Evolutionary conservation across 139 green algal genomes (phyloP).

Genomic region (Closterium sp.): DNA sequence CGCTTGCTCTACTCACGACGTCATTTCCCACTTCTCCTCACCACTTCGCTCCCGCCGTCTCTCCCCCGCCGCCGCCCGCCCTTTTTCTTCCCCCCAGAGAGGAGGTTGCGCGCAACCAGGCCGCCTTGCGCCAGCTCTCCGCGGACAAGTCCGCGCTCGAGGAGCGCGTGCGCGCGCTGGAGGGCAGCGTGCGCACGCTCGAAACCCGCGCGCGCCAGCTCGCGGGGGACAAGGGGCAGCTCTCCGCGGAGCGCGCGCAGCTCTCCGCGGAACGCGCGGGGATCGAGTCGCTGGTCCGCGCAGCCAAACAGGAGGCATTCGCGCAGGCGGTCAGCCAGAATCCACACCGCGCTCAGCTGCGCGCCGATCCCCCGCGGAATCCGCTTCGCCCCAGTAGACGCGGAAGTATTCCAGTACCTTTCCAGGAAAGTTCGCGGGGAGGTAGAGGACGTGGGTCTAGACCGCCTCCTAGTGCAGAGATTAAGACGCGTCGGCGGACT

Average conservation of each 20-base stretch:
- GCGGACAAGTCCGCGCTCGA: constrained; percentile 14
- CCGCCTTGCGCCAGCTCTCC: neutral
- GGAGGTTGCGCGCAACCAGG: neutral
- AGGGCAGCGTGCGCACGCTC: constrained; percentile 1
- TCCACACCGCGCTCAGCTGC: neutral
- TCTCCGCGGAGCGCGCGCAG: neutral
- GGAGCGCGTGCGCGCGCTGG: constrained; percentile 3
- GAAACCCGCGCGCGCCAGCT: constrained; percentile 4
- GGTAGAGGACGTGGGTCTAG: constrained; percentile 18
- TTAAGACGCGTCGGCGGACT: constrained; percentile 17
- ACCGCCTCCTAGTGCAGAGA: constrained; percentile 21
- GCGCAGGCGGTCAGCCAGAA: neutral
- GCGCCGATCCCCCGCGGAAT: constrained; percentile 30
- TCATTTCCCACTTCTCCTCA: too few relatives aligned
- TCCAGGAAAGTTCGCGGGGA: constrained; percentile 15
- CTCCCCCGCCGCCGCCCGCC: too few relatives aligned
- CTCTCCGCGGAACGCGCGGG: neutral
- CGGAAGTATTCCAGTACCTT: constrained; percentile 41
- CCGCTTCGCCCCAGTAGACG: constrained; percentile 31
- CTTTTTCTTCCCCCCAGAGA: too few relatives aligned
- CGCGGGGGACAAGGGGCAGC: constrained; percentile 1
- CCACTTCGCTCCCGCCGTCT: too few relatives aligned
- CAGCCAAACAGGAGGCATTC: neutral
- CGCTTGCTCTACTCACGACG: too few relatives aligned
- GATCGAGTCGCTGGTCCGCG: neutral